Percentiles rank a stretch among this genome's conserved stretches.
Evolutionary conservation across 768 basidiomycete species (phyloP).

Genomic region (Boletus vinaceobasis): DNA sequence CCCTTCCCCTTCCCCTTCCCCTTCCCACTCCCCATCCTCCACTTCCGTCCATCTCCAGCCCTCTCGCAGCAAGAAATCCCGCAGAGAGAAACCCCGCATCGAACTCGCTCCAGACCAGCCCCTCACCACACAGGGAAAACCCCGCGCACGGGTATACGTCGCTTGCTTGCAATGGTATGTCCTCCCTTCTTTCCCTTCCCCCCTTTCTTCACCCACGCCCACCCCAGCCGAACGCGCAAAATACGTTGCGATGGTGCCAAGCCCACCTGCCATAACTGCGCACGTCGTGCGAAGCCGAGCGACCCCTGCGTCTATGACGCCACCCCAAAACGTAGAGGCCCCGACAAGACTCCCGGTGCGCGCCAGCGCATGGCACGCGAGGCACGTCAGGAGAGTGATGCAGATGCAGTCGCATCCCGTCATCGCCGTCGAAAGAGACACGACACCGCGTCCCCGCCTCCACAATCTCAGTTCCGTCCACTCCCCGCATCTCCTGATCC

Average conservation of each 20-base stretch:
- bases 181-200: background rate
- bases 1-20: background rate
- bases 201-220: constrained; percentile 1
- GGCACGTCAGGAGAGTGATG: constrained; percentile 32
- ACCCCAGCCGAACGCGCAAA: constrained; percentile 64
- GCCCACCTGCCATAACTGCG: constrained; percentile 72
- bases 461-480: background rate
- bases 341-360: constrained; percentile 76
- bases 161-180: constrained; percentile 76
- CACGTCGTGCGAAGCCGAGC: constrained; percentile 43
- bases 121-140: constrained; percentile 77
- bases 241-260: constrained; percentile 82
- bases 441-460: background rate
- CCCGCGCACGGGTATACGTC: constrained; percentile 69
- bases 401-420: constrained; percentile 23
- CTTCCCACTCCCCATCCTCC: background rate
- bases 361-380: constrained; percentile 59
- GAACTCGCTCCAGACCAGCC: constrained; percentile 75
- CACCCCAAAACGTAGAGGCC: constrained; percentile 74
- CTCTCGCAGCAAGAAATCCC: constrained; percentile 33
- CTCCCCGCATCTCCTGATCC: background rate
- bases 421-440: constrained; percentile 21
- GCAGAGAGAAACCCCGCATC: constrained; percentile 57
- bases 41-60: background rate
- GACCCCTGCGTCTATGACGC: constrained; percentile 64